These are phyloP conservation scores for Vinca major DNA, from an alignment of 305 asterid species.

Conservation along the genomic window DNA sequence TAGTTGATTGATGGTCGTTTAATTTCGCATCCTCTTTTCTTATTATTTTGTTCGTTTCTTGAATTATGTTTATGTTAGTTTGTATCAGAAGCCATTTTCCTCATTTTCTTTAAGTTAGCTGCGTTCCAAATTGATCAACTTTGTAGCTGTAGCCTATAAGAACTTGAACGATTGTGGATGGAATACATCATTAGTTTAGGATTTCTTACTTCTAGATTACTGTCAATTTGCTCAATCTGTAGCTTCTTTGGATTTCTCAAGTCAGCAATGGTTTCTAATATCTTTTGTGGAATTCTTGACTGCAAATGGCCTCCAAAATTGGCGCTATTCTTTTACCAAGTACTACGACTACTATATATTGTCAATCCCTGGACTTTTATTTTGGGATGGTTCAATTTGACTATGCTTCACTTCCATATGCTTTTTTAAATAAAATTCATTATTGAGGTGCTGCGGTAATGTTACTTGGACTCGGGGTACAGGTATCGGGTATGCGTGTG, in stretches of 20 bases:
- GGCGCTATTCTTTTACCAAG: not conserved
- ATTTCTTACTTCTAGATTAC: not conserved
- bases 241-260: not conserved
- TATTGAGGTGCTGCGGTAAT: no score
- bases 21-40: no score
- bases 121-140: not conserved
- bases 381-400: not conserved
- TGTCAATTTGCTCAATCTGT: not conserved
- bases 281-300: not conserved
- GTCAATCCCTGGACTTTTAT: not conserved
- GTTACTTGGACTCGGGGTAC: no score
- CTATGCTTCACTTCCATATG: not conserved
- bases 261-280: not conserved
- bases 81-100: not conserved
- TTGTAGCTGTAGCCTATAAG: not conserved
- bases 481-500: no score
- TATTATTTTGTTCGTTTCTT: not conserved
- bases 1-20: no score
- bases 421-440: no score
- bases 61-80: not conserved
- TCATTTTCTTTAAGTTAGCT: not conserved
- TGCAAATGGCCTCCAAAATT: not conserved
- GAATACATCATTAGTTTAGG: slow-evolving; percentile 1
- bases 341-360: no score
- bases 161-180: not conserved